Base-by-base conservation (phyloP, 1,284 basidiomycete species). In the Trichosporon inkin region DNA sequence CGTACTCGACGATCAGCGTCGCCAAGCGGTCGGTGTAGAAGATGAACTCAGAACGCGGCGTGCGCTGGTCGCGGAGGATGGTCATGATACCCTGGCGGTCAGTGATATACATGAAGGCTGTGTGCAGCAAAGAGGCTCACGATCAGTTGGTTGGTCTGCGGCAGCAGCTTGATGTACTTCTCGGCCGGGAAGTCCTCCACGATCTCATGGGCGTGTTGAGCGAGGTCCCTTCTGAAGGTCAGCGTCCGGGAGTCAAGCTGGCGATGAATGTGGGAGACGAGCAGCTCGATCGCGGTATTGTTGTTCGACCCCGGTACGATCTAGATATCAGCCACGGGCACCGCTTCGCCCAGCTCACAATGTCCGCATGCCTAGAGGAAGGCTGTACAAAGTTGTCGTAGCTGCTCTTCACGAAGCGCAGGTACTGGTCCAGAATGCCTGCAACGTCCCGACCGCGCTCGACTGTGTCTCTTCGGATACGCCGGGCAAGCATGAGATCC, bases 341-440 rank as follows among this genome's bases (percentile, higher is more conserved):
- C 28, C 34, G 34, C n/a, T n/a, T n/a, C n/a, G n/a, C n/a, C n/a
- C 5, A 19, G 28, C 85, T 70, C 66, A 92, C 90, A 53, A 95
- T 90, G 71, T 98, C 92, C 3, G 94, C 93, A 73, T 88, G 83
- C 39, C 86, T 84, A 13, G 91, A 85, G 2, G 90, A 90, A 0
- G 93, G 93, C 51, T 86, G 84, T n/a, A 99, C 92, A 67, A 94
- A 96, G 73, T 92, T 90, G 75, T 99, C 95, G 69, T 89, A 96
- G 10, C 91, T 87, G 2, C 90, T 91, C 73, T 95, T 95, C 68
- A 96, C 94, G 71, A 88, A 95, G 51, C 91, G 87, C 36, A 95
- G 82, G 71, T 95, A 76, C 66, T 72, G 95, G 68, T 94, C 88
- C 14, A 99, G 81, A 55, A 97, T 85, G 3, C 94, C 93, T 0